phyloP scores from a whole-genome alignment of 2,329 filamentous ascomycete genomes.

The Lojkania enalia region DNA sequence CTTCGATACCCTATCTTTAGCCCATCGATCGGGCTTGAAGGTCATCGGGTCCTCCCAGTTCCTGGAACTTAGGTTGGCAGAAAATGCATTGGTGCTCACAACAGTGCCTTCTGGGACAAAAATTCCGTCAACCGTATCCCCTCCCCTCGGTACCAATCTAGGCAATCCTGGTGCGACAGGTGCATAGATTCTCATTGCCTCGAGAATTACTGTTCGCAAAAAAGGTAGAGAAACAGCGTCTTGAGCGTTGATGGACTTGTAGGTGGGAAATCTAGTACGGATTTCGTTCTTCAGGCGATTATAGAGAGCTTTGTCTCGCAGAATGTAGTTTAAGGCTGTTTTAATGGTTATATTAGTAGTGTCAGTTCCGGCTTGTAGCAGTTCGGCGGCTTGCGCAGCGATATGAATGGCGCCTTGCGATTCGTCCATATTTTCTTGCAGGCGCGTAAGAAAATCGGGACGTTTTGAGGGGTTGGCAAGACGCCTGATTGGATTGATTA shows the following conservation, averaged over 20 bases:
- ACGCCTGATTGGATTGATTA: too few relatives aligned
- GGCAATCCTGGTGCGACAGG: not conserved
- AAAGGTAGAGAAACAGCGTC: not conserved
- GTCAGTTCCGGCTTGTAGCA: not conserved
- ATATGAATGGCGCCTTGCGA: not conserved
- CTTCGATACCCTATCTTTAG: not conserved
- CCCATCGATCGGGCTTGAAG: not conserved
- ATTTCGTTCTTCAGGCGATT: not conserved
- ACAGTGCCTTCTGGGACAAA: not conserved
- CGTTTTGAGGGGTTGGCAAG: not conserved
- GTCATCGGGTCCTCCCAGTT: not conserved
- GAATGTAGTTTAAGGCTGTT: not conserved
- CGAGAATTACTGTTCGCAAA: not conserved
- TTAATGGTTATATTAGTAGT: not conserved
- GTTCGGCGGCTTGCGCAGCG: not conserved
- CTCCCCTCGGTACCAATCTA: not conserved
- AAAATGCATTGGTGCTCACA: not conserved
- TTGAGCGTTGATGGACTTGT: not conserved
- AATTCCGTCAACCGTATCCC: not conserved
- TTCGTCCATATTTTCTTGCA: not conserved
- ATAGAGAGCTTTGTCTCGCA: not conserved
- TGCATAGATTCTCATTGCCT: slow-evolving; percentile 1
- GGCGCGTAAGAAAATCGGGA: slow-evolving; percentile 1
- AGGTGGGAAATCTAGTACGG: not conserved
- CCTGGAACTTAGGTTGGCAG: not conserved